Conservation (phyloP, 2,329 filamentous ascomycete species). For the Ascochyta viciae-villosae region DNA sequence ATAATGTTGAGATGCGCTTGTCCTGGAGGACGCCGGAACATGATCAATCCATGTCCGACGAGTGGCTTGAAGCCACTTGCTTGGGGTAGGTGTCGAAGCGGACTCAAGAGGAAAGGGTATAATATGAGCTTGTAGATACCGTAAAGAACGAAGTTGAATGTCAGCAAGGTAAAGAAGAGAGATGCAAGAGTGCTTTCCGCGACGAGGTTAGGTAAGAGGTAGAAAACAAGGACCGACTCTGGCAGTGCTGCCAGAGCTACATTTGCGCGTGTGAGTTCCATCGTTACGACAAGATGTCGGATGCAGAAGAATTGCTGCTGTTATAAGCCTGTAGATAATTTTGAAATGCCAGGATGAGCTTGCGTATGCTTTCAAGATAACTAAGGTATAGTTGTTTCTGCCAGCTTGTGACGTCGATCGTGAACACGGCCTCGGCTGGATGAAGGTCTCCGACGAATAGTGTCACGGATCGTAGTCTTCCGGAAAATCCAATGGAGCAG, state of each 20-base stretch:
- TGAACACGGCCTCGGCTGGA: background rate
- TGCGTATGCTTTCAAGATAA: background rate
- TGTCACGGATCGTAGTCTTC: background rate
- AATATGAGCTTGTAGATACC: constrained; percentile 32
- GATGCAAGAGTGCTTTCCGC: constrained; percentile 20
- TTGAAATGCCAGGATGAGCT: background rate
- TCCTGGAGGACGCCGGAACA: constrained; percentile 47
- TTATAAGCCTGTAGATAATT: background rate
- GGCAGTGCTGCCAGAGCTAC: constrained; percentile 24
- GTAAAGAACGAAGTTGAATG: constrained; percentile 27
- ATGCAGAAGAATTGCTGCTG: background rate
- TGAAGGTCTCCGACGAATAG: background rate
- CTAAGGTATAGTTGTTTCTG: background rate
- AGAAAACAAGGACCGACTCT: constrained; percentile 29
- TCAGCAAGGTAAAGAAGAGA: constrained; percentile 26
- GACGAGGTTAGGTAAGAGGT: constrained; percentile 30
- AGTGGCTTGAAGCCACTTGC: constrained; percentile 39
- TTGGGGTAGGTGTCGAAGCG: constrained; percentile 50
- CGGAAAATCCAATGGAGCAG: background rate
- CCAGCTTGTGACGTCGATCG: constrained; percentile 1
- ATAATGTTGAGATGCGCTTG: constrained; percentile 44
- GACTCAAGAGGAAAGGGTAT: constrained; percentile 50
- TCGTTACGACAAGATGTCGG: constrained; percentile 4
- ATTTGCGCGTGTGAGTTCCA: constrained; percentile 26
- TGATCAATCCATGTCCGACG: constrained; percentile 47